Conservation (phyloP, 257 asterid species). For the Primulina eburnea region DNA sequence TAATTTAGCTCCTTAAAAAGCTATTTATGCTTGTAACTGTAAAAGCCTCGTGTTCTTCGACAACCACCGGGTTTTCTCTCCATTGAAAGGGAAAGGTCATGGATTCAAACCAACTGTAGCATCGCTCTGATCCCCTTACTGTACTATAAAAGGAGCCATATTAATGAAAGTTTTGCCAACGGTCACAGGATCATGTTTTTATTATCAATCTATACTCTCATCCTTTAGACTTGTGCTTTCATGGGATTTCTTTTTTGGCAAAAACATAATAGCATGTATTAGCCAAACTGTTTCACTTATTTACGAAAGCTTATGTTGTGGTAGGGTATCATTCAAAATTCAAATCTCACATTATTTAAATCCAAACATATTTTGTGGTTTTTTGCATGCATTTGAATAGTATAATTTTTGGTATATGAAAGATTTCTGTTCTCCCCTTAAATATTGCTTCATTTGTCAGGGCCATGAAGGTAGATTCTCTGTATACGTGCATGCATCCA, state of each 20-base stretch:
- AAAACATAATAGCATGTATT: background rate
- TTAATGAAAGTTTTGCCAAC: background rate
- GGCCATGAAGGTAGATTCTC: slow-evolving; percentile 98
- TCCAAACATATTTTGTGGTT: background rate
- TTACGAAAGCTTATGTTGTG: background rate
- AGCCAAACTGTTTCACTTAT: background rate
- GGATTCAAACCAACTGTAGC: background rate
- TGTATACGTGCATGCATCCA: slow-evolving; percentile 94
- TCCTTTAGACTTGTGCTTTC: background rate
- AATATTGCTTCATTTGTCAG: slow-evolving; percentile 43
- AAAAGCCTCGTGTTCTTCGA: background rate
- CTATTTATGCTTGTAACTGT: background rate
- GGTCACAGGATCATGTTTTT: background rate
- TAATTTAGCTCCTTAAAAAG: background rate
- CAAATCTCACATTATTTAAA: background rate
- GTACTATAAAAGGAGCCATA: background rate
- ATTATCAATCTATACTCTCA: background rate
- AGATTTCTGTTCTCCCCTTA: slow-evolving; percentile 5
- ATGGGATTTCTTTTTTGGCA: background rate
- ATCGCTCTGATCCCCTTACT: background rate
- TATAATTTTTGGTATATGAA: slow-evolving; percentile 1
- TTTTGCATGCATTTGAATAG: background rate
- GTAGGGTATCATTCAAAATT: background rate
- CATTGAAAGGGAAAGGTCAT: background rate
- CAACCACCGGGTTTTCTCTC: background rate